Conservation (phyloP, 768 basidiomycete genomes). For the Collybiopsis luxurians region DNA sequence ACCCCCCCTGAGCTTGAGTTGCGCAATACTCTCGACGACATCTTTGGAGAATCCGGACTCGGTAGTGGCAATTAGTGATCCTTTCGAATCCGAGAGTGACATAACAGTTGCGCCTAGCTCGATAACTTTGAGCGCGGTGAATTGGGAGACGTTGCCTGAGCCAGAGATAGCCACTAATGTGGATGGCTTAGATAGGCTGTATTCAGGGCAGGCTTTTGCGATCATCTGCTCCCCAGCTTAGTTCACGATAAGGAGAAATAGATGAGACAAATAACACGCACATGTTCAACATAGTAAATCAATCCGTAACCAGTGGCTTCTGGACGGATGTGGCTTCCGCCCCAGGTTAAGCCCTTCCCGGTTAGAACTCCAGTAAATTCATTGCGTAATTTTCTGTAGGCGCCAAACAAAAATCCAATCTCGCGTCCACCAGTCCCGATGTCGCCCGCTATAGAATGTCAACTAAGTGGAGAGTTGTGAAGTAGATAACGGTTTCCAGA, state of each 20-base stretch:
- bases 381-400: constrained; percentile 72
- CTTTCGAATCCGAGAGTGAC: constrained; percentile 75
- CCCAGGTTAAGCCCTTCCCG: constrained; percentile 68
- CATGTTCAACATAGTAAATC: constrained; percentile 75
- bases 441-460: constrained; percentile 46
- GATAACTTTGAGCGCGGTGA: constrained; percentile 73
- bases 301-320: constrained; percentile 74
- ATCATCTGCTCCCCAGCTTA: constrained; percentile 41
- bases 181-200: constrained; percentile 40
- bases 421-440: constrained; percentile 77
- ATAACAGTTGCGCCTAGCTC: constrained; percentile 71
- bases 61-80: constrained; percentile 55
- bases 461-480: too few relatives aligned
- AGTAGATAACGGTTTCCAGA: background rate
- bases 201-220: constrained; percentile 54
- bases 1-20: constrained; percentile 56
- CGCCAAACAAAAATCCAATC: constrained; percentile 75
- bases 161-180: constrained; percentile 60
- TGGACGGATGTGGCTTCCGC: constrained; percentile 71
- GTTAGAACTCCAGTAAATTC: constrained; percentile 72
- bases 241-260: background rate
- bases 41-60: constrained; percentile 55
- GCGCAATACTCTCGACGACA: constrained; percentile 48
- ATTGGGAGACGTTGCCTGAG: constrained; percentile 75
- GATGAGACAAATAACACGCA: constrained; percentile 28